Percentiles rank a stretch among this genome's conserved stretches.
Conservation (phyloP, 352 stramenopile genomes). For the Peronospora belbahrii region DNA sequence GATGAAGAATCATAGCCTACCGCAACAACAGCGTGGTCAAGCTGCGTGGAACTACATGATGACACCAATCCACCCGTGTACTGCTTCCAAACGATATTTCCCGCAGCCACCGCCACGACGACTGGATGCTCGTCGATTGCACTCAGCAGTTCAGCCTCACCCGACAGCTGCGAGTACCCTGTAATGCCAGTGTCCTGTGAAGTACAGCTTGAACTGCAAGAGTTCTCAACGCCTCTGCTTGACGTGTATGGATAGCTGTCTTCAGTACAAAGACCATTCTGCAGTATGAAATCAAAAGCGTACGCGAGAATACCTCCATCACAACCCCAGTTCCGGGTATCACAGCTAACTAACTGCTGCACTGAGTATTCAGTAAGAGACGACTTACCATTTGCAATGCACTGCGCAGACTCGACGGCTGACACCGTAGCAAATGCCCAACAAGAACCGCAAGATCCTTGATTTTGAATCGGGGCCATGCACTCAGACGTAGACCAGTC, state of each 20-base stretch:
- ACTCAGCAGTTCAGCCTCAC: constrained; percentile 23
- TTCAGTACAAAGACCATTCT: constrained; percentile 67
- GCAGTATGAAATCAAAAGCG: constrained; percentile 88
- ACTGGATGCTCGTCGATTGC: constrained; percentile 78
- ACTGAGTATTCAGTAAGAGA: constrained; percentile 86
- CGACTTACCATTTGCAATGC: constrained; percentile 58
- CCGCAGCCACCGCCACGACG: constrained; percentile 90
- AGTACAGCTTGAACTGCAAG: constrained; percentile 24
- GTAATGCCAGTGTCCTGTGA: constrained; percentile 28
- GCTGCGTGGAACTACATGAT: too few relatives aligned
- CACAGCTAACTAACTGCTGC: constrained; percentile 90
- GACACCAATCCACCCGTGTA: too few relatives aligned
- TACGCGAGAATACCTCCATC: constrained; percentile 86
- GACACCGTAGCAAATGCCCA: constrained; percentile 95
- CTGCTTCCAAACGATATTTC: constrained; percentile 45
- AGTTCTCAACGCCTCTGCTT: constrained; percentile 11
- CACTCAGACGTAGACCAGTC: constrained; percentile 43
- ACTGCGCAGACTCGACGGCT: constrained; percentile 87
- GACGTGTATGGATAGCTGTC: constrained; percentile 32
- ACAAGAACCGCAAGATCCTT: constrained; percentile 94
- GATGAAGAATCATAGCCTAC: too few relatives aligned
- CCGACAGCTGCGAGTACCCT: constrained; percentile 56
- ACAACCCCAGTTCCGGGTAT: constrained; percentile 84
- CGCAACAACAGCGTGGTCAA: too few relatives aligned
- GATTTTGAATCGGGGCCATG: constrained; percentile 86